phyloP scores from a whole-genome alignment of 2,329 filamentous ascomycete genomes.

The Amylocarpus encephaloides region DNA sequence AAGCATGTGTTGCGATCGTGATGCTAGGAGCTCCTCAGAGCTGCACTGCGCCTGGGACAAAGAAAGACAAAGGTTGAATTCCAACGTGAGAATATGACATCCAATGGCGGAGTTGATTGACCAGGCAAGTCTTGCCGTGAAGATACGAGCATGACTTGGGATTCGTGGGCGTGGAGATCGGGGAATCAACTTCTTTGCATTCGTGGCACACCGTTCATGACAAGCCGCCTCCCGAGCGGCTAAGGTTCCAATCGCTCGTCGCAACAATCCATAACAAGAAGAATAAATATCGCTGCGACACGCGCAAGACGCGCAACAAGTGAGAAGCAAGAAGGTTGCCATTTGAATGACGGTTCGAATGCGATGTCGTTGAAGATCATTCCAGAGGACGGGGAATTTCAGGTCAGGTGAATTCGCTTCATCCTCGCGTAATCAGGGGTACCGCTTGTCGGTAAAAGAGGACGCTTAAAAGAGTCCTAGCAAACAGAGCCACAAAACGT shows the following conservation, averaged over 20 bases:
- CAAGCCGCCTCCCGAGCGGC: conserved; percentile 23
- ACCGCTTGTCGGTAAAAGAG: background rate
- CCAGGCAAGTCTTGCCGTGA: background rate
- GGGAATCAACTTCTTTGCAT: conserved; percentile 3
- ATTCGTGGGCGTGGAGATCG: conserved; percentile 8
- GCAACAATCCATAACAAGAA: conserved; percentile 6
- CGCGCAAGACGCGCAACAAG: conserved; percentile 5
- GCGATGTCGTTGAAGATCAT: background rate
- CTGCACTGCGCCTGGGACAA: conserved; percentile 12
- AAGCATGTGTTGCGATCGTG: conserved; percentile 10
- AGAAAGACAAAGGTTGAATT: conserved; percentile 1
- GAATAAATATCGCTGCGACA: background rate
- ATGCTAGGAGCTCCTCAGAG: conserved; percentile 9
- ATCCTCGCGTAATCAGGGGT: background rate
- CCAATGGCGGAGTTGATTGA: conserved; percentile 2
- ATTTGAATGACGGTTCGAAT: background rate
- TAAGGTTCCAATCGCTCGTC: conserved; percentile 17
- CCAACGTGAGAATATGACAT: conserved; percentile 4
- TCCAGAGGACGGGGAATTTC: background rate
- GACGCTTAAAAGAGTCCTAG: background rate
- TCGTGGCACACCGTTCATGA: conserved; percentile 16
- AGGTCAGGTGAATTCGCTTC: background rate
- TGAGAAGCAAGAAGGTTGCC: background rate
- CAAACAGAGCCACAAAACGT: background rate
- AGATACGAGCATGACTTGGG: background rate